Percentiles rank a stretch among this genome's conserved stretches.
Evolutionary conservation across 257 asterid species (phyloP).

Genomic region (Mitragyna speciosa): DNA sequence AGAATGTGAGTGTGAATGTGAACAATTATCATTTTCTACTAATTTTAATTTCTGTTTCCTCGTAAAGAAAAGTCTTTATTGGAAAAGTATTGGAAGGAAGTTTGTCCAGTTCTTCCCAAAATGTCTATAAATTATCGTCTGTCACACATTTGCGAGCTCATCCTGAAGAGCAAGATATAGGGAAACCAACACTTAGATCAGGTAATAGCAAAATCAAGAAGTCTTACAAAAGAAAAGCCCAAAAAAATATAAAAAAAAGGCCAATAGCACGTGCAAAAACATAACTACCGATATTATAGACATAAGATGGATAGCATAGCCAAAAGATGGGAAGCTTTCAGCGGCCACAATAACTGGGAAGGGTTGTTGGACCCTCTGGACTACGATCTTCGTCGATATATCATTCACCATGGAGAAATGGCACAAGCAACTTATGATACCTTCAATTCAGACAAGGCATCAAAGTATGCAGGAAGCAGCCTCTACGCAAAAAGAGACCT

Average conservation of each 20-base stretch:
- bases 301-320: slow-evolving; percentile 28
- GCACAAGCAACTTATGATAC: slow-evolving; percentile 78
- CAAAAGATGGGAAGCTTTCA: slow-evolving; percentile 64
- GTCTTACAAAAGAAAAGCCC: slow-evolving; percentile 2
- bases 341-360: slow-evolving; percentile 61
- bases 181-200: background rate
- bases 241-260: too few relatives aligned
- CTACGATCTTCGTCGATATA: slow-evolving; percentile 60
- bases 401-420: slow-evolving; percentile 68
- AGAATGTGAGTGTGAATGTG: too few relatives aligned
- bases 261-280: background rate
- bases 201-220: background rate
- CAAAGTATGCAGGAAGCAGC: slow-evolving; percentile 74
- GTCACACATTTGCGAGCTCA: background rate
- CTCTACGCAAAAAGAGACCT: slow-evolving; percentile 43
- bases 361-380: slow-evolving; percentile 72
- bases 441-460: slow-evolving; percentile 54
- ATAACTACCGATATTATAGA: background rate
- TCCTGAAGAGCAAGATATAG: background rate
- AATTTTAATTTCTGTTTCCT: too few relatives aligned
- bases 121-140: too few relatives aligned
- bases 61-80: too few relatives aligned
- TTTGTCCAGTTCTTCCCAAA: too few relatives aligned
- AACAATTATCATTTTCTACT: too few relatives aligned
- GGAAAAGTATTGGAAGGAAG: too few relatives aligned